phyloP scores from a whole-genome alignment of 2,329 filamentous ascomycete genomes.

The Endothia cerciana region DNA sequence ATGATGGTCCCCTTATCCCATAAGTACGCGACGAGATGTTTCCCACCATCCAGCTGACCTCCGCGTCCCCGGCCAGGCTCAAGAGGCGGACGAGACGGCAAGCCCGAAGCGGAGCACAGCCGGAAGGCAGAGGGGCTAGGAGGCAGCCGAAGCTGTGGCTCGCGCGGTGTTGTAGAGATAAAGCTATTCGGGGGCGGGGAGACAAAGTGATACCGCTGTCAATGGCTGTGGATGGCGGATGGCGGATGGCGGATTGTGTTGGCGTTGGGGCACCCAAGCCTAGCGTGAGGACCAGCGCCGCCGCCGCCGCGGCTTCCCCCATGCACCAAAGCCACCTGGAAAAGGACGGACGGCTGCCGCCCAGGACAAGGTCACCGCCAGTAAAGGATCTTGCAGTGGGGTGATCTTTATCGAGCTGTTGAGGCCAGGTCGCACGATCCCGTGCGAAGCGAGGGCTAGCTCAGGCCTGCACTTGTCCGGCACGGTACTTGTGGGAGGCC shows the following conservation, averaged over 20 bases:
- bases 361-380: neutral
- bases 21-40: neutral
- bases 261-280: neutral
- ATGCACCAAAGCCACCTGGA: slow-evolving; percentile 2
- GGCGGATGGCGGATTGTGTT: neutral
- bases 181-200: slow-evolving; percentile 3
- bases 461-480: neutral
- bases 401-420: neutral
- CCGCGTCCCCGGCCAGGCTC: neutral
- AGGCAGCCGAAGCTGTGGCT: neutral
- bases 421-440: neutral
- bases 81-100: slow-evolving; percentile 4
- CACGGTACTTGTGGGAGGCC: neutral
- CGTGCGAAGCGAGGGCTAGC: neutral
- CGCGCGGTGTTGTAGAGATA: neutral
- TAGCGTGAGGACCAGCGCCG: slow-evolving; percentile 10
- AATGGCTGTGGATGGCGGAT: slow-evolving; percentile 2
- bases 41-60: slow-evolving; percentile 8
- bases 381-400: neutral
- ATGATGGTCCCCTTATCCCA: slow-evolving; percentile 27
- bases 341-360: neutral
- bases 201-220: slow-evolving; percentile 3
- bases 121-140: neutral
- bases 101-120: neutral
- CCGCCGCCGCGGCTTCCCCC: slow-evolving; percentile 15